These are phyloP conservation scores for Alternaria viburni DNA, from an alignment of 2,329 filamentous ascomycete genomes.

Conservation along the genomic window DNA sequence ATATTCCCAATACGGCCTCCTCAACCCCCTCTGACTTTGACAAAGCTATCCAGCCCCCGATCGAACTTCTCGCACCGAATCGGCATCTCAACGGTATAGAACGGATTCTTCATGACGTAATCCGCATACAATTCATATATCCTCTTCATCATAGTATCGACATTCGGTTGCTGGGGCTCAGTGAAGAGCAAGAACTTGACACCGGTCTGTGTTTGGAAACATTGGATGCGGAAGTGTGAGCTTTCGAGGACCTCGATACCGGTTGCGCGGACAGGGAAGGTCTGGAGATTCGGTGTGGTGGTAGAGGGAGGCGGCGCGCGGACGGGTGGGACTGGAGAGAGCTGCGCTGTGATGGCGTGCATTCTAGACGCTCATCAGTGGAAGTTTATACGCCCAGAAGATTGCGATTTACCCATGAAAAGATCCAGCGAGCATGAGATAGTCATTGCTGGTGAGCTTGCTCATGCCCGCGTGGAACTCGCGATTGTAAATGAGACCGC, in stretches of 20 bases:
- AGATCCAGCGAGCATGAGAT: conserved; percentile 93
- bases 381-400: not conserved
- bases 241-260: conserved; percentile 93
- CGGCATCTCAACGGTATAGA: conserved; percentile 98
- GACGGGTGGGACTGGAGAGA: conserved; percentile 44
- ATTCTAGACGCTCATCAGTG: conserved; percentile 52
- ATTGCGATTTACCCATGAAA: conserved; percentile 79
- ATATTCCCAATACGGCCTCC: not conserved
- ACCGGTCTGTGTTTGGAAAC: conserved; percentile 92
- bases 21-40: conserved; percentile 60
- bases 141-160: conserved; percentile 80
- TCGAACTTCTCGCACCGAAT: conserved; percentile 96
- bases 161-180: conserved; percentile 84
- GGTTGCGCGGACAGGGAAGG: conserved; percentile 58
- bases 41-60: conserved; percentile 78
- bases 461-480: conserved; percentile 87
- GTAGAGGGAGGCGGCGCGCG: conserved; percentile 27
- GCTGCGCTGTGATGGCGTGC: conserved; percentile 65
- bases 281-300: conserved; percentile 38
- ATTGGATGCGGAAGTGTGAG: conserved; percentile 92
- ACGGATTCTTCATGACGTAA: conserved; percentile 99
- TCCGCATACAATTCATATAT: conserved; percentile 96
- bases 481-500: conserved; percentile 93
- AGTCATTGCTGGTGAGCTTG: conserved; percentile 93
- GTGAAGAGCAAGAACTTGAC: conserved; percentile 97